Base-by-base conservation (phyloP, 2,329 filamentous ascomycete species). In the Claviceps humidiphila region DNA sequence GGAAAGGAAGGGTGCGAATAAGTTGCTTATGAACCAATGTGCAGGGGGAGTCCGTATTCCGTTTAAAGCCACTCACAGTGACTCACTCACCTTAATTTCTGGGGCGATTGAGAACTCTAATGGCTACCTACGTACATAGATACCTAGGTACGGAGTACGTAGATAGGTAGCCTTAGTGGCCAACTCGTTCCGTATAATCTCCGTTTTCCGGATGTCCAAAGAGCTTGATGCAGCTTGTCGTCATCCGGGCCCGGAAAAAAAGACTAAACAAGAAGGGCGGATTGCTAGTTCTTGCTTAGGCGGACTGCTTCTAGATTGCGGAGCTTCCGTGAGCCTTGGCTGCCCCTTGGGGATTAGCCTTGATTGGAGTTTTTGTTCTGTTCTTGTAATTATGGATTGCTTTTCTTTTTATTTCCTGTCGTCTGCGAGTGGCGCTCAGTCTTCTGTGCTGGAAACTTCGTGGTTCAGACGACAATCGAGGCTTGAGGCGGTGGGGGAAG, bases 321-420 rank as follows among this genome's bases (percentile, higher is more conserved):
- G 30, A 38, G 48, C 48, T 42, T 26, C 13, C 8, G 17, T 57
- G 56, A 47, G 54, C 44, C 56, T 57, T 57, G 56, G 56, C 56
- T 58, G 44, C 56, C 56, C 47, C 37, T 55, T 54, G 22, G 39
- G 52, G 59, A 44, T 51, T 58, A 58, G 54, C 54, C 47, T 8
- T 37, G 5, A 22, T 30, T 34, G 34, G 22, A 5, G 11, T 38
- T 41, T 24, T 49, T 41, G 2, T 43, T 22, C 20, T 11, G 3
- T 17, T 42, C 22, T 22, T 22, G 22, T 22, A 22, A 22, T 22
- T 22, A 4, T 22, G 22, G 22, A 4, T 42, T 45, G 14, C n/a
- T 30, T 30, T 45, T 45, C 26, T 45, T 17, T 4, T 1, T 14
- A 24, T n/a, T 45, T 45, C 24, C 22, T 34, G 30, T 45, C 24